Evolutionary conservation across 306 rosid genomes (phyloP).

Genomic region (Dicorynia guianensis): DNA sequence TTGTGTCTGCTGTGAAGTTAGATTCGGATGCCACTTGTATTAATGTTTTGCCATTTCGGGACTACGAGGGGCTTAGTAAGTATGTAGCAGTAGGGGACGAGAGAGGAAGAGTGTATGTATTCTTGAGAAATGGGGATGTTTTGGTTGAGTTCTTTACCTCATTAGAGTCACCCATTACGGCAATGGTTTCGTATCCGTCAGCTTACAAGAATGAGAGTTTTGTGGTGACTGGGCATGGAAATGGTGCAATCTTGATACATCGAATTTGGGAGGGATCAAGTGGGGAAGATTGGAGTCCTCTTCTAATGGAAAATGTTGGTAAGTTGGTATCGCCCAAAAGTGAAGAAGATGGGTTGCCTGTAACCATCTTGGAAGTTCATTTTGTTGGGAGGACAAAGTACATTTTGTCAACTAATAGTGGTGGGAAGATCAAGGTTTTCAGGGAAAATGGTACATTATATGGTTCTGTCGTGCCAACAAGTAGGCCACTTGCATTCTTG

Average conservation of each 20-base stretch:
- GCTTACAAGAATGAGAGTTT: conserved; percentile 80
- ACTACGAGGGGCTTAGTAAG: conserved; percentile 81
- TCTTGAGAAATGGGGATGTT: conserved; percentile 87
- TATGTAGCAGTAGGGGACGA: conserved; percentile 92
- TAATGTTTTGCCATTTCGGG: conserved; percentile 84
- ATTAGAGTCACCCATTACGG: conserved; percentile 62
- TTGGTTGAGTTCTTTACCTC: conserved; percentile 67
- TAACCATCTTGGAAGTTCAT: conserved; percentile 80
- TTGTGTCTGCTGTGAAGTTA: conserved; percentile 85
- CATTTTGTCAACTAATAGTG: conserved; percentile 67
- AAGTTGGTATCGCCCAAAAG: conserved; percentile 44
- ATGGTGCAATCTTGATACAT: conserved; percentile 78
- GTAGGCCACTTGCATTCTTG: conserved; percentile 83
- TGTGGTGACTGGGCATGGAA: conserved; percentile 81
- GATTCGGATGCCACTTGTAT: conserved; percentile 82
- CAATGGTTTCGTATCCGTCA: conserved; percentile 76
- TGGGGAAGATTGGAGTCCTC: conserved; percentile 83
- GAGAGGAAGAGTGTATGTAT: conserved; percentile 77
- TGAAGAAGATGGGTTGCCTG: conserved; percentile 48
- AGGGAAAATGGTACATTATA: conserved; percentile 68
- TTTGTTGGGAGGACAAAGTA: conserved; percentile 85
- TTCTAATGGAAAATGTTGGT: conserved; percentile 69
- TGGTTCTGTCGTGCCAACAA: conserved; percentile 64
- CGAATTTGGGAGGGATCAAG: conserved; percentile 79
- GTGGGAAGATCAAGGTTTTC: conserved; percentile 76